A percentile compares a stretch with the other conserved stretches of the same genome.
Evolutionary conservation across 495 filamentous ascomycete species (phyloP).

Genomic region (Cercophora scortea): DNA sequence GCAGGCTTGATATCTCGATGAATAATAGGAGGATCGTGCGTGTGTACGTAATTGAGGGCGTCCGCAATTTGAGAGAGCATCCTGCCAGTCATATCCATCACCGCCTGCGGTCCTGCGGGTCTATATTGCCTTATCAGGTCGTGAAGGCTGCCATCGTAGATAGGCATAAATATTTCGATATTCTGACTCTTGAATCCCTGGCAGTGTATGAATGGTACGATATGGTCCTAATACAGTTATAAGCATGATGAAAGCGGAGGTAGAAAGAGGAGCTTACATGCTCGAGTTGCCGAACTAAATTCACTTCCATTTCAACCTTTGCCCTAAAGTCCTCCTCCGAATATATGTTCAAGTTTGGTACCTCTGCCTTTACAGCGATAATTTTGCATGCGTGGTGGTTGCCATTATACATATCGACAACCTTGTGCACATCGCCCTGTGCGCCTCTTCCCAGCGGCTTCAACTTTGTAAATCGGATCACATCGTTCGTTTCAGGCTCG

Average conservation of each 20-base stretch:
- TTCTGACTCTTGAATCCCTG: conserved; percentile 11
- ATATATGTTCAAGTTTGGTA: conserved; percentile 9
- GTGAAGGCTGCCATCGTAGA: conserved; percentile 7
- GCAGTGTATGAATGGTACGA: conserved; percentile 8
- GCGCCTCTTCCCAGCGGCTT: conserved; percentile 6
- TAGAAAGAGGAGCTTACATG: conserved; percentile 8
- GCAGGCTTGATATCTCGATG: conserved; percentile 15
- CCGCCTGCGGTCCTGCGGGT: conserved; percentile 1
- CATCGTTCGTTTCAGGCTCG: conserved; percentile 7
- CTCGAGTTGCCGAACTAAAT: conserved; percentile 5
- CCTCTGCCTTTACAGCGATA: conserved; percentile 6
- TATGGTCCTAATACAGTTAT: conserved; percentile 5
- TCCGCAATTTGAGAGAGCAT: conserved; percentile 13
- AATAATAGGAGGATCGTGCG: conserved; percentile 11
- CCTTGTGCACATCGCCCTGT: conserved; percentile 9
- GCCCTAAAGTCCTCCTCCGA: conserved; percentile 12
- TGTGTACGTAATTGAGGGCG: conserved; percentile 11
- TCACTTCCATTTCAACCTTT: conserved; percentile 10
- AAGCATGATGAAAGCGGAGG: conserved; percentile 5
- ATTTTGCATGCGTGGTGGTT: conserved; percentile 6
- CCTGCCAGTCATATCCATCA: conserved; percentile 4
- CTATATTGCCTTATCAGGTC: conserved; percentile 2
- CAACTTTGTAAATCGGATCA: conserved; percentile 6
- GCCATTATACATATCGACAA: conserved; percentile 8
- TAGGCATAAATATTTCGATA: conserved; percentile 8